phyloP scores from a whole-genome alignment of 2,329 filamentous ascomycete genomes.

The Penicillium concentricum region DNA sequence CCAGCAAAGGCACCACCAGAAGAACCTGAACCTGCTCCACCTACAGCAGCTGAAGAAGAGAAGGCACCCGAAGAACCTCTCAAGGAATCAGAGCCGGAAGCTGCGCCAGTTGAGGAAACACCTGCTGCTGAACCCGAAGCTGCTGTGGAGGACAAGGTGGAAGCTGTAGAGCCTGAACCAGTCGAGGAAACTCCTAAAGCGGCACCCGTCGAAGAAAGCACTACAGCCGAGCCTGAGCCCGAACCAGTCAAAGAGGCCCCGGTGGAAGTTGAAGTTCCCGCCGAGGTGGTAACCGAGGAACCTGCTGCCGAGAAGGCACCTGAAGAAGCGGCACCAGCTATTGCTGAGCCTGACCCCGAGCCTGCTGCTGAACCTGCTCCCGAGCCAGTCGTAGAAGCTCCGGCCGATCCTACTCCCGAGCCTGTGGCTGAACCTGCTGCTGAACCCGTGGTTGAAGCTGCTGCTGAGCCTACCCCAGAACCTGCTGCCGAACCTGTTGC shows the following conservation, averaged over 20 bases:
- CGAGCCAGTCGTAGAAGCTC: neutral
- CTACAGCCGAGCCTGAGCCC: neutral
- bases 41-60: neutral
- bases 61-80: neutral
- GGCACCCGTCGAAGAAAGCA: neutral
- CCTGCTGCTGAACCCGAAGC: neutral
- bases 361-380: neutral
- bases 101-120: slow-evolving; percentile 11
- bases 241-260: neutral
- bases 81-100: slow-evolving; percentile 11
- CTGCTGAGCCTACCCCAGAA: neutral
- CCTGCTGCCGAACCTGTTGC: too few species aligned
- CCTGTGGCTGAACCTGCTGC: neutral
- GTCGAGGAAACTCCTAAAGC: neutral
- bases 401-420: neutral
- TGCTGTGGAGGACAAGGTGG: neutral
- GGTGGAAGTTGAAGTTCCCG: neutral
- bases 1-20: slow-evolving; percentile 8
- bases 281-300: neutral
- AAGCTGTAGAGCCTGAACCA: slow-evolving; percentile 9
- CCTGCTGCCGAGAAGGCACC: slow-evolving; percentile 10
- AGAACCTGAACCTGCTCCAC: neutral
- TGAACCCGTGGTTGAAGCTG: slow-evolving; percentile 7
- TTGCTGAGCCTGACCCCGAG: neutral
- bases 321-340: slow-evolving; percentile 8